Percentiles rank a stretch among this genome's conserved stretches.
Evolutionary conservation across 352 stramenopile genomes (phyloP).

Genomic region (Globisporangium sylvaticum): DNA sequence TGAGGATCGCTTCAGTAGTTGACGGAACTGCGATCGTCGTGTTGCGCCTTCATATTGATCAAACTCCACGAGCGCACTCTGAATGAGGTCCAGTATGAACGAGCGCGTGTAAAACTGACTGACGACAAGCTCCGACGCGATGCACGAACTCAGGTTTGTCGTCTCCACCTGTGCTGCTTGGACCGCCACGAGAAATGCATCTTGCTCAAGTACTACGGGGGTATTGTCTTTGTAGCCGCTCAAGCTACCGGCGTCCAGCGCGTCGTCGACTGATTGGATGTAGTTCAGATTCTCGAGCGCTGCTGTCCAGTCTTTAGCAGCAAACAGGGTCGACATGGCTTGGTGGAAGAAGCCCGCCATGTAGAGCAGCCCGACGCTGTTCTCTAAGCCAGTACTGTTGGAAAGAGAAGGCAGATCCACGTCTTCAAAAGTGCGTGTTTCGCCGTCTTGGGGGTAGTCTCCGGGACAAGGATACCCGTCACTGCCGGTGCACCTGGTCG

Average conservation of each 20-base stretch:
- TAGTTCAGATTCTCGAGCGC: slow-evolving; percentile 33
- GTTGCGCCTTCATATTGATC: slow-evolving; percentile 7
- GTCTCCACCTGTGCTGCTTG: slow-evolving; percentile 27
- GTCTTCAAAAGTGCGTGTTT: slow-evolving; percentile 18
- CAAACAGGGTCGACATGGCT: slow-evolving; percentile 30
- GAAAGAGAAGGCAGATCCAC: slow-evolving; percentile 23
- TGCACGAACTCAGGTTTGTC: slow-evolving; percentile 30
- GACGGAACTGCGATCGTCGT: slow-evolving; percentile 20
- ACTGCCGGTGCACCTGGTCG: slow-evolving; percentile 17
- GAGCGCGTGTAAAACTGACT: slow-evolving; percentile 38
- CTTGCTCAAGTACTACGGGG: slow-evolving; percentile 24
- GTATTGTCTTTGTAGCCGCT: slow-evolving; percentile 23
- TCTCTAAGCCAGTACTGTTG: slow-evolving; percentile 26
- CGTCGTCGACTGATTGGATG: slow-evolving; percentile 16
- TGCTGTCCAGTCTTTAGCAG: slow-evolving; percentile 24
- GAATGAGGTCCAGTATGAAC: slow-evolving; percentile 31
- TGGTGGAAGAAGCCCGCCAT: slow-evolving; percentile 43
- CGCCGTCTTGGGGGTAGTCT: slow-evolving; percentile 15
- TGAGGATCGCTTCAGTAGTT: slow-evolving; percentile 16
- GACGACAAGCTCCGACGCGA: slow-evolving; percentile 33
- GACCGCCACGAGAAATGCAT: slow-evolving; percentile 38
- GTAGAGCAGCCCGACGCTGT: slow-evolving; percentile 40
- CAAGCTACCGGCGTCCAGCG: slow-evolving; percentile 18
- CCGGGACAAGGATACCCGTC: slow-evolving; percentile 32
- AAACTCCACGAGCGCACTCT: slow-evolving; percentile 16